These are phyloP conservation scores for Pestalotiopsis sp. DNA, from an alignment of 2,329 filamentous ascomycete species.

Conservation along the genomic window DNA sequence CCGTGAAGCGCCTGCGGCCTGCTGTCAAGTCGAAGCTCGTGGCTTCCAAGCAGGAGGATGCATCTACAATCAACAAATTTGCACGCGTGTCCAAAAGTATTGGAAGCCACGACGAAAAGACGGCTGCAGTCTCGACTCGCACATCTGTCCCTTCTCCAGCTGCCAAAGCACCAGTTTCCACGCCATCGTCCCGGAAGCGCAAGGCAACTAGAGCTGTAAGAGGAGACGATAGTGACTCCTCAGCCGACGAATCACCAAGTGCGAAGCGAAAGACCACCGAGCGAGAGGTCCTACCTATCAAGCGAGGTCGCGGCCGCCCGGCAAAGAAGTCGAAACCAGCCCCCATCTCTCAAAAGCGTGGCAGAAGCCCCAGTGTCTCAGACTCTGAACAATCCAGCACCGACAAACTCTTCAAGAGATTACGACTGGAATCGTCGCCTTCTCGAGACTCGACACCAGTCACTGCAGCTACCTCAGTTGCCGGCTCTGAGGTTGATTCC, in stretches of 20 bases:
- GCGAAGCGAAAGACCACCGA: constrained; percentile 18
- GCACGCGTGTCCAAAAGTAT: constrained; percentile 49
- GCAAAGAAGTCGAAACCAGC: constrained; percentile 29
- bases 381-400: constrained; percentile 37
- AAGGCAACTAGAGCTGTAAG: constrained; percentile 29
- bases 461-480: constrained; percentile 41
- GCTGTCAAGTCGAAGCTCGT: constrained; percentile 24
- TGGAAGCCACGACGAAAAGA: constrained; percentile 36
- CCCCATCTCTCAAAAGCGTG: constrained; percentile 30
- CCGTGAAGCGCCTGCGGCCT: constrained; percentile 30
- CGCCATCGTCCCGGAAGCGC: constrained; percentile 37
- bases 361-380: constrained; percentile 31
- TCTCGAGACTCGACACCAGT: constrained; percentile 33
- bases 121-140: constrained; percentile 24
- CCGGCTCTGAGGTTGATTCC: constrained; percentile 37
- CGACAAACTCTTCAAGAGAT: constrained; percentile 41
- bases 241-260: constrained; percentile 29
- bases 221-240: constrained; percentile 30
- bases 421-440: constrained; percentile 42
- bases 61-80: constrained; percentile 46
- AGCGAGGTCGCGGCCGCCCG: constrained; percentile 30
- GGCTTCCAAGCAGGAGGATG: constrained; percentile 28
- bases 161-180: constrained; percentile 42
- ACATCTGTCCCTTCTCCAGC: constrained; percentile 34
- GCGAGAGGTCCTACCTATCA: constrained; percentile 19